Percentiles rank a stretch among this genome's conserved stretches.
Evolutionary conservation across 495 filamentous ascomycete species (phyloP).

Genomic region (Wilcoxina mikolae): DNA sequence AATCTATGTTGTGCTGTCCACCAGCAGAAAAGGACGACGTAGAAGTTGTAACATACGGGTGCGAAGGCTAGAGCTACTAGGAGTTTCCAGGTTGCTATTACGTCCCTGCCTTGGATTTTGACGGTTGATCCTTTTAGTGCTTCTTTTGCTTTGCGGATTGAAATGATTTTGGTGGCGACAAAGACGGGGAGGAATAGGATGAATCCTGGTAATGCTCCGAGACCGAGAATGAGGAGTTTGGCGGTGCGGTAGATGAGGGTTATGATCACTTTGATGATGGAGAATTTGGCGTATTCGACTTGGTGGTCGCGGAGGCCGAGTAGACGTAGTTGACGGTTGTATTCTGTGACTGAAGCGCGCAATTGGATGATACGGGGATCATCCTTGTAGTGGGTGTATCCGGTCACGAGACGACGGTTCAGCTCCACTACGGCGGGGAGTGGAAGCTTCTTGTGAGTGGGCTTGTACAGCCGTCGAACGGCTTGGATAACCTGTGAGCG

Average conservation of each 20-base stretch:
- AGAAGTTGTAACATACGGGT: constrained; percentile 68
- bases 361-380: constrained; percentile 72
- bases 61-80: constrained; percentile 81
- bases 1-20: constrained; percentile 71
- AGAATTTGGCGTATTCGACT: constrained; percentile 79
- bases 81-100: constrained; percentile 98
- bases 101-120: constrained; percentile 84
- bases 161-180: constrained; percentile 73
- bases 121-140: constrained; percentile 85
- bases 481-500: constrained; percentile 64
- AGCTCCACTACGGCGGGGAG: constrained; percentile 91
- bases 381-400: constrained; percentile 83
- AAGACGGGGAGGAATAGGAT: constrained; percentile 86
- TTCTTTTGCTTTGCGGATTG: constrained; percentile 76
- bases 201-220: constrained; percentile 74
- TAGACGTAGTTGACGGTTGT: constrained; percentile 77
- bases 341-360: constrained; percentile 61
- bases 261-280: constrained; percentile 54
- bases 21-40: constrained; percentile 56
- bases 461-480: constrained; percentile 83
- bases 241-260: constrained; percentile 64
- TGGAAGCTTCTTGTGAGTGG: constrained; percentile 82
- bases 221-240: constrained; percentile 60
- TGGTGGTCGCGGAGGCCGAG: constrained; percentile 88
- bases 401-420: constrained; percentile 81